Evolutionary conservation across 1,139 yeast species (phyloP).

Genomic region (Saccharomycopsis crataegensis): DNA sequence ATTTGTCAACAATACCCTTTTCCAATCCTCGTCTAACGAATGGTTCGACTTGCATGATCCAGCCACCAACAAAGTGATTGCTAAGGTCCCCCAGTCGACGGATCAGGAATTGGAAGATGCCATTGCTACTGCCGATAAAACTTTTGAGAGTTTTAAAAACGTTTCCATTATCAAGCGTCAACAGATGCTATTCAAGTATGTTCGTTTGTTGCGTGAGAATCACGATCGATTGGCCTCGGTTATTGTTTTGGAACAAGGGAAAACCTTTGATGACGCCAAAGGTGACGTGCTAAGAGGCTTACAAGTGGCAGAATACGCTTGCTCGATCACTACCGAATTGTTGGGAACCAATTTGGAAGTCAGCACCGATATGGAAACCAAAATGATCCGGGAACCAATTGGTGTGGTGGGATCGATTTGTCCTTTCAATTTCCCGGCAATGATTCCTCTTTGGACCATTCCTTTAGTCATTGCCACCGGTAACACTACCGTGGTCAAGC

Average conservation of each 20-base stretch:
- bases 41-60: constrained; percentile 78
- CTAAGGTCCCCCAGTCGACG: constrained; percentile 69
- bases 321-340: constrained; percentile 51
- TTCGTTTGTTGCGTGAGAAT: constrained; percentile 56
- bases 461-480: constrained; percentile 74
- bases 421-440: constrained; percentile 75
- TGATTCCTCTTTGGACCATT: constrained; percentile 81
- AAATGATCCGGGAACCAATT: constrained; percentile 57
- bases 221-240: constrained; percentile 66
- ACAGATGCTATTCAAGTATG: constrained; percentile 69
- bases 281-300: constrained; percentile 78
- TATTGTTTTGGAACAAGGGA: constrained; percentile 76
- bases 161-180: constrained; percentile 62
- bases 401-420: constrained; percentile 68
- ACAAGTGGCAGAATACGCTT: constrained; percentile 62
- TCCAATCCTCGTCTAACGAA: constrained; percentile 45
- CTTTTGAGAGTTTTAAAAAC: constrained; percentile 54
- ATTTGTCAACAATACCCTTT: constrained; percentile 51
- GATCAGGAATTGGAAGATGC: constrained; percentile 60
- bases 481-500: constrained; percentile 68
- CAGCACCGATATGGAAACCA: constrained; percentile 71
- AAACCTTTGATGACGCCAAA: constrained; percentile 68
- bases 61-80: constrained; percentile 61
- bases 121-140: constrained; percentile 54
- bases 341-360: constrained; percentile 65